These are phyloP conservation scores for Aspergillus luchuensis DNA, from an alignment of 2,329 filamentous ascomycete genomes.

Conservation along the genomic window DNA sequence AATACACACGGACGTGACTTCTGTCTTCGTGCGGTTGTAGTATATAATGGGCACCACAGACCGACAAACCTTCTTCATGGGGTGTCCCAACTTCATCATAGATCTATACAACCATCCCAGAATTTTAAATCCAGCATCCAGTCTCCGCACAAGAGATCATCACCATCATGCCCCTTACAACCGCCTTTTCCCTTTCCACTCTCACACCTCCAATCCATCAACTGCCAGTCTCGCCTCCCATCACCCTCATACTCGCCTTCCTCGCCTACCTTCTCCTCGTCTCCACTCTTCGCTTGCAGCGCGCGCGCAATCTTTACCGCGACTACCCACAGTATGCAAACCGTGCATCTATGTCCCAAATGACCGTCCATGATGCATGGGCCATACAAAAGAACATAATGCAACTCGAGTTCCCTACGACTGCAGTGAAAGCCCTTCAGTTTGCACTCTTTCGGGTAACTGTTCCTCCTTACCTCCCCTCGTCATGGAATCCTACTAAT, in stretches of 20 bases:
- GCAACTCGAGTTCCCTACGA: conserved; percentile 58
- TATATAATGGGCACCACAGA: too few species aligned
- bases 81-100: too few species aligned
- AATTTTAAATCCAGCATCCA: too few species aligned
- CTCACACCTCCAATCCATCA: too few species aligned
- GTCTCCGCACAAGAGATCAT: too few species aligned
- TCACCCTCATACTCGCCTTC: not conserved
- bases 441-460: conserved; percentile 60
- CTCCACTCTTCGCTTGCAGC: conserved; percentile 30
- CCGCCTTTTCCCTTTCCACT: too few species aligned
- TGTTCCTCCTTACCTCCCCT: not conserved
- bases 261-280: conserved; percentile 26
- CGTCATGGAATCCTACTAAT: not conserved
- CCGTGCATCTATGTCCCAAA: conserved; percentile 47
- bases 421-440: conserved; percentile 53
- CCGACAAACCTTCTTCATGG: too few species aligned
- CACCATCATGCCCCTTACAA: too few species aligned
- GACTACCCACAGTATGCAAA: conserved; percentile 46
- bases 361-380: conserved; percentile 57
- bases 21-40: too few species aligned
- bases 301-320: conserved; percentile 38
- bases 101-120: too few species aligned
- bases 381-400: conserved; percentile 50
- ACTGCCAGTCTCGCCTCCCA: not conserved
- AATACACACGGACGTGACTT: too few species aligned